Evolutionary conservation across 805 yeast genomes (phyloP), one percentile per base, ranked within the genome.

Genomic region (Candida sonorensis): DNA sequence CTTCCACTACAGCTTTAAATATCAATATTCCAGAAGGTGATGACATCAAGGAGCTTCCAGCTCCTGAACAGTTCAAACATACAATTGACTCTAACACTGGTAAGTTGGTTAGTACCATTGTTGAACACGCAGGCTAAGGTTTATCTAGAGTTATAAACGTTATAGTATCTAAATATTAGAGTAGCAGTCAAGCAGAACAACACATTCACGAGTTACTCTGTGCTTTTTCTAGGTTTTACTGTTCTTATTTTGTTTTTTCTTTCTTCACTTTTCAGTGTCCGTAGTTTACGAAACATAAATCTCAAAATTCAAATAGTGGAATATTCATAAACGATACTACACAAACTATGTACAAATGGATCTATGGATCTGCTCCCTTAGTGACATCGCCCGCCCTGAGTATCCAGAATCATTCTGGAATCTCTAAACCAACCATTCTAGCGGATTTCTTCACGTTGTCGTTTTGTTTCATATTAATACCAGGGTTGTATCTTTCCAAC

Each of bases 31-130:
- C 95, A 17, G 71, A 70, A 29, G 79, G 69, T 15, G 85, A 76
- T 23, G 95, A 90, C 55, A 78, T 72, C 59, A 72, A 67, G 33
- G 99, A 92, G 59, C 62, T 76, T 34, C 78, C 95, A 7, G 73
- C 83, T 26, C 96, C 97, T 7, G 99, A 92, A 61, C 98, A 92
- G 64, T 71, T 92, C 59, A 74, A 75, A 51, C 95, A 86, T 59
- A 66, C 72, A 12, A 64, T 84, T 40, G 35, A 30, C 15, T 65
- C 60, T 33, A 56, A 61, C 27, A 51, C 55, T 34, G 92, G 90
- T 18, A 71, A 72, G 50, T 58, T 88, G 39, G 65, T 68, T 21
- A 75, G 84, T 44, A 67, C 72, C 40, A 80, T 87, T 42, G 94
- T 85, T 29, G 92, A 82, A 55, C 94, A 84, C 58, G 77, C 80